Base-by-base conservation (phyloP, 805 yeast species). In the Ogataea nakhonphanomensis region DNA sequence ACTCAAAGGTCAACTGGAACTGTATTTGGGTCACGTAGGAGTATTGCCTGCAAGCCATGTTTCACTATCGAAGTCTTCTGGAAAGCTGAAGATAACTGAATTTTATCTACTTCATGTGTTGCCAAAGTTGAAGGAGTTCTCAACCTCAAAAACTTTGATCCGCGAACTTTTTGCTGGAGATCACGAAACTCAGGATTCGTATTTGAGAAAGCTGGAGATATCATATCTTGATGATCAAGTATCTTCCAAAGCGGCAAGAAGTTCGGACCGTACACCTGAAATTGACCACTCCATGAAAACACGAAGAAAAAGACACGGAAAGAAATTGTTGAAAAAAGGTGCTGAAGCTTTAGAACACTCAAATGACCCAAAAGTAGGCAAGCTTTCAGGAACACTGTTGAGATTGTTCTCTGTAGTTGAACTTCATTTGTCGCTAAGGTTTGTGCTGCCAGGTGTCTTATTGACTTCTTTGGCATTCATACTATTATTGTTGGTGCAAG, bases 21-120 rank as follows among this genome's bases (percentile, higher is more conserved):
- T 23, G 5, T 58, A 50, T 30, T 44, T 62, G 10, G 33, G 17
- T 1, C 39, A 34, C 13, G 43, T 26, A 8, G 44, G 35, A 9
- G 37, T 58, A 7, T 35, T 57, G 2, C 53, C 56, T 12, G 35
- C 40, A 14, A 55, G 55, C 7, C 44, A 44, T 9, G 53, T 50
- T 0, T 35, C 48, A 20, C 17, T 36, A 10, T 29, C 24, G 10
- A 30, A n/a, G 27, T 35, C 41, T 8, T 17, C 17, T 8, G 43
- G 41, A 22, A 46, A 42, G 8, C 46, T 45, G 11, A 53, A 49
- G 31, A 48, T 58, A 1, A 32, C 51, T 4, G 55, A 55, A 25
- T 53, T 60, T 24, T 60, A 60, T 43, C 36, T 54, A 2, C 30
- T 58, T 11, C 55, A 53, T 27, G 51, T 58, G 1, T 41, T 59